Evolutionary conservation across 108 stramenopile genomes (phyloP).

Genomic region (Fragilariopsis cylindrus): DNA sequence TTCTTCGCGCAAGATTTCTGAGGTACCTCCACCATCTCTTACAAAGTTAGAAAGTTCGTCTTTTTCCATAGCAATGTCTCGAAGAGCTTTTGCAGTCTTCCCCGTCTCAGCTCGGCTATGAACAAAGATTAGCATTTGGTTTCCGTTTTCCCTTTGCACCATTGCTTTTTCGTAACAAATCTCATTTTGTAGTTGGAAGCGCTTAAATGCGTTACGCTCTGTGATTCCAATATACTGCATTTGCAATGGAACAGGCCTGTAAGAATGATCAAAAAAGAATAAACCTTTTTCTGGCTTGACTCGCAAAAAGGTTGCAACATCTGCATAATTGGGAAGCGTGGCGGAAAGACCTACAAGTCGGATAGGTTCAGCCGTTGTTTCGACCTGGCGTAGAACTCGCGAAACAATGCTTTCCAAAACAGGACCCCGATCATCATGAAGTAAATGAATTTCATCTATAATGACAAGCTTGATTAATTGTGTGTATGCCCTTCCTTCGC

Average conservation of each 20-base stretch:
- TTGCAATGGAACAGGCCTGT: constrained; percentile 98
- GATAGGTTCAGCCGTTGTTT: constrained; percentile 91
- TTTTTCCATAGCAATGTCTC: constrained; percentile 91
- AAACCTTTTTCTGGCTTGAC: constrained; percentile 96
- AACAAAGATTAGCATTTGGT: constrained; percentile 98
- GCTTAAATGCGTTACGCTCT: constrained; percentile 97
- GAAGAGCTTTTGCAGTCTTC: constrained; percentile 96
- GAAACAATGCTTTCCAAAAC: constrained; percentile 98
- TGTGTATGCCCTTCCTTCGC: constrained; percentile 96
- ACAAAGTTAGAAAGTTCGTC: constrained; percentile 90
- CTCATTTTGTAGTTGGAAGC: constrained; percentile 98
- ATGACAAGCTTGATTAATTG: constrained; percentile 97
- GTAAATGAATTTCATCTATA: constrained; percentile 99
- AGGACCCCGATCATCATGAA: constrained; percentile 98
- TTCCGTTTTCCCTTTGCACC: constrained; percentile 81
- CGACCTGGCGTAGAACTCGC: constrained; percentile 94
- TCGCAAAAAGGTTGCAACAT: constrained; percentile 98
- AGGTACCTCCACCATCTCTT: constrained; percentile 86
- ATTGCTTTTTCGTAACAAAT: constrained; percentile 98
- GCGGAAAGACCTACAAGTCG: constrained; percentile 98
- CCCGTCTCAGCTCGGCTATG: constrained; percentile 98
- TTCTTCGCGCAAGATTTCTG: constrained; percentile 93
- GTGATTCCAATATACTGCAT: constrained; percentile 99
- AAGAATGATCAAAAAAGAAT: constrained; percentile 99
- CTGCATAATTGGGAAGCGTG: constrained; percentile 99